Conservation (phyloP, 2,329 filamentous ascomycete species). For the Lasiodiplodia sp. region DNA sequence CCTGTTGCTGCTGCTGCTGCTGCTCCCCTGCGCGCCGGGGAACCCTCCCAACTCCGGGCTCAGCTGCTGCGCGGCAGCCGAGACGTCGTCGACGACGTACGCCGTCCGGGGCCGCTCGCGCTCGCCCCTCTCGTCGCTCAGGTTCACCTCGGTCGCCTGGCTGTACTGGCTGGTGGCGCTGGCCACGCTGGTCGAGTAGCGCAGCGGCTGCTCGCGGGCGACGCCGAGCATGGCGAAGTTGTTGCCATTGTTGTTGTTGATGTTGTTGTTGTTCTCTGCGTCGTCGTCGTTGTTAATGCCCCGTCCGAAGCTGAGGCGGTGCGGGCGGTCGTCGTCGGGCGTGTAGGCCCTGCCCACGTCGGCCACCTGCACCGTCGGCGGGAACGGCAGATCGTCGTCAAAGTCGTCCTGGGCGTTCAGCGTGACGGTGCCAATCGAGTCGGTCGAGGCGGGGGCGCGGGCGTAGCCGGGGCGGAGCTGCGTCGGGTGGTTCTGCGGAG, state of each 20-base stretch:
- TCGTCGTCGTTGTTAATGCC: background rate
- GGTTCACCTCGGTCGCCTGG: constrained; percentile 9
- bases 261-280: background rate
- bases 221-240: background rate
- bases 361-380: background rate
- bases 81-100: constrained; percentile 2
- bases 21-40: background rate
- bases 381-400: background rate
- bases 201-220: background rate
- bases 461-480: constrained; percentile 9
- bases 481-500: background rate
- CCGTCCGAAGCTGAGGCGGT: background rate
- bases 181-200: background rate
- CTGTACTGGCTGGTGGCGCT: constrained; percentile 12
- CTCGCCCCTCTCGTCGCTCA: constrained; percentile 3
- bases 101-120: constrained; percentile 1
- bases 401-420: background rate
- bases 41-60: background rate
- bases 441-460: background rate
- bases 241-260: background rate
- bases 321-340: constrained; percentile 20
- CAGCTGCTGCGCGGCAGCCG: background rate
- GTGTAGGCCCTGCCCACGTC: constrained; percentile 6
- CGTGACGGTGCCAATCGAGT: constrained; percentile 17
- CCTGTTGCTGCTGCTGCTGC: background rate